Evolutionary conservation across 2,329 filamentous ascomycete species (phyloP), one percentile per base, ranked within the genome.

Genomic region (Rhynchosporium secalis): DNA sequence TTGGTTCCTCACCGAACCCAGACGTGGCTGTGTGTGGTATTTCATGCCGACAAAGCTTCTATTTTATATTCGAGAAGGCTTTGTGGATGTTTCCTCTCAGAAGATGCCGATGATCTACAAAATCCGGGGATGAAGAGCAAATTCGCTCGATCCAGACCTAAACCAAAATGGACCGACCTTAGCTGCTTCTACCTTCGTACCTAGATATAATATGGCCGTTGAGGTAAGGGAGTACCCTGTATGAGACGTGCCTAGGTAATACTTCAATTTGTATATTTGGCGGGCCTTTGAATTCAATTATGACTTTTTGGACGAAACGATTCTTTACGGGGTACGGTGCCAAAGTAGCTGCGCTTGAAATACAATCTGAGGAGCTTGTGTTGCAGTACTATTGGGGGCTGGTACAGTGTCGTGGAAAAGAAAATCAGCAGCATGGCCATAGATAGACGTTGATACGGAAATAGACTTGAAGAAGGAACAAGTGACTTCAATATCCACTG

Each of bases 51-150:
- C 20, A 29, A 29, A 49, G 28, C 48, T 26, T 31, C 20, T 13
- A 58, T 33, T 41, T 20, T 20, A 20, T 20, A 10, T 49, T 48
- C 33, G 33, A 36, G 38, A 38, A 40, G 51, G 51, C 51, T 54
- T 8, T 54, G 48, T 15, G 33, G 49, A 31, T 4, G n/a, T 46
- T n/a, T 20, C 20, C 40, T 48, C 58, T 40, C 49, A 33, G 36
- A 56, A 33, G 29, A 31, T 49, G 55, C 56, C 56, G 56, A 64
- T 62, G 64, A 66, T 66, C 64, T 46, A 61, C 64, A 56, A 49
- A 61, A 66, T 58, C 58, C 64, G 33, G 64, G 64, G 64, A 59
- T 56, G 38, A 12, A 51, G 28, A 15, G 26, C 28, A 20, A 31
- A 28, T 6, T n/a, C 3, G 20, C 4, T 33, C 10, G 51, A 33